Conservation (phyloP, 2,329 filamentous ascomycete species). For the Pseudogymnoascus sp. region DNA sequence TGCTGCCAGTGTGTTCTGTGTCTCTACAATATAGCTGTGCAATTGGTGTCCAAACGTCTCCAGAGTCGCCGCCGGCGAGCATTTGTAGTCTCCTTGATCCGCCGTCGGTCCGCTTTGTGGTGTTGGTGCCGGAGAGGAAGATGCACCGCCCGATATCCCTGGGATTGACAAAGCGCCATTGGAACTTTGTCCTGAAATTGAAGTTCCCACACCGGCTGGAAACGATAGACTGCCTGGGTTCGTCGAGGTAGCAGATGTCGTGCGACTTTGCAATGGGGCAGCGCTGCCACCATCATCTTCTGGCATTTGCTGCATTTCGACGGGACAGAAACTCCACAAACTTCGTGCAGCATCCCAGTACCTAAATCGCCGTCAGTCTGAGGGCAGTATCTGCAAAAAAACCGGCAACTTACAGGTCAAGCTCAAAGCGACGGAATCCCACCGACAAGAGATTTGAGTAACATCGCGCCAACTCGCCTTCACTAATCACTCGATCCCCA, state of each 20-base stretch:
- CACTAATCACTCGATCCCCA: slow-evolving; percentile 25
- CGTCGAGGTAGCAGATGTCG: slow-evolving; percentile 9
- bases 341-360: slow-evolving; percentile 51
- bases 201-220: background rate
- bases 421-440: slow-evolving; percentile 48
- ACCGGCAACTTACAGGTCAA: slow-evolving; percentile 38
- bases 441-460: slow-evolving; percentile 53
- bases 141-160: background rate
- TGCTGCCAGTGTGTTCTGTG: slow-evolving; percentile 46
- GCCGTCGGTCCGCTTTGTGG: slow-evolving; percentile 28
- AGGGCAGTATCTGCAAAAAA: background rate
- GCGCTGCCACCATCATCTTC: background rate
- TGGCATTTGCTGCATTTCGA: slow-evolving; percentile 33
- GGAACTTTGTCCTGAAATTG: background rate
- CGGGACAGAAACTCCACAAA: slow-evolving; percentile 54
- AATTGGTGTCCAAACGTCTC: slow-evolving; percentile 41
- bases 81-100: slow-evolving; percentile 45
- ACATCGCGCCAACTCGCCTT: slow-evolving; percentile 31
- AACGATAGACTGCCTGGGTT: background rate
- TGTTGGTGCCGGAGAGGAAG: background rate
- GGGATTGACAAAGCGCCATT: background rate
- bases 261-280: background rate
- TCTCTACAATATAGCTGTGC: slow-evolving; percentile 42
- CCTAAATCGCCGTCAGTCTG: background rate
- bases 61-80: slow-evolving; percentile 44